Conservation (phyloP, 495 filamentous ascomycete genomes). For the Penicillium samsonianum region DNA sequence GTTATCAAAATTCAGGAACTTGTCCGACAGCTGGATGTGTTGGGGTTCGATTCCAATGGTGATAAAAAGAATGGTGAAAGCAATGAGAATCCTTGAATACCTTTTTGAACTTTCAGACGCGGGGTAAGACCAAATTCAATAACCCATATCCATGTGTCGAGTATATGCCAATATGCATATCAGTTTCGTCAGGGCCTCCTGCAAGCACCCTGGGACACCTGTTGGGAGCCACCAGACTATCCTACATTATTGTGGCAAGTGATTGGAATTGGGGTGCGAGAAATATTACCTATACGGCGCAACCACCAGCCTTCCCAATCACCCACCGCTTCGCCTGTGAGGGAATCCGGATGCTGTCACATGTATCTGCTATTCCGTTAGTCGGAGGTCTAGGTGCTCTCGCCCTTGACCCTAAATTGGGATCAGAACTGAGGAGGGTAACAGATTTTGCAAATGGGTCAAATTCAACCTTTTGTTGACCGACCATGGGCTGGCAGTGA, state of each 20-base stretch:
- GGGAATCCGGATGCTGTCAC: not conserved
- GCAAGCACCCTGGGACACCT: not conserved
- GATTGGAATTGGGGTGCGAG: not conserved
- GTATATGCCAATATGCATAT: not conserved
- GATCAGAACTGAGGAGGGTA: not conserved
- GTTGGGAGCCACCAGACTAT: not conserved
- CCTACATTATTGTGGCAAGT: not conserved
- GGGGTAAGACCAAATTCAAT: not conserved
- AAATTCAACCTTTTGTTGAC: not conserved
- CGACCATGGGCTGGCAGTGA: not conserved
- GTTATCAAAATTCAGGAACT: slow-evolving; percentile 96
- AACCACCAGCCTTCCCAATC: not conserved
- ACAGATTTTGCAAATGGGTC: not conserved
- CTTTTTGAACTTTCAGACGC: not conserved
- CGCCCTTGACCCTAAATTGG: not conserved
- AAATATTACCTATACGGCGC: not conserved
- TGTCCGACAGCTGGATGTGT: slow-evolving; percentile 78
- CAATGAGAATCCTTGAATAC: slow-evolving; percentile 18
- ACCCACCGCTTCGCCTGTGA: not conserved
- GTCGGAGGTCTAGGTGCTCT: not conserved
- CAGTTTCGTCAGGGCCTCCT: not conserved
- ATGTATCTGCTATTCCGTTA: not conserved
- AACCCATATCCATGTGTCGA: slow-evolving; percentile 2
- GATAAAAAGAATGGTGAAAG: slow-evolving; percentile 43
- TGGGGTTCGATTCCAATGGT: slow-evolving; percentile 78